Evolutionary conservation across 1,139 yeast genomes (phyloP).

Genomic region (Yamadazyma dendronema): DNA sequence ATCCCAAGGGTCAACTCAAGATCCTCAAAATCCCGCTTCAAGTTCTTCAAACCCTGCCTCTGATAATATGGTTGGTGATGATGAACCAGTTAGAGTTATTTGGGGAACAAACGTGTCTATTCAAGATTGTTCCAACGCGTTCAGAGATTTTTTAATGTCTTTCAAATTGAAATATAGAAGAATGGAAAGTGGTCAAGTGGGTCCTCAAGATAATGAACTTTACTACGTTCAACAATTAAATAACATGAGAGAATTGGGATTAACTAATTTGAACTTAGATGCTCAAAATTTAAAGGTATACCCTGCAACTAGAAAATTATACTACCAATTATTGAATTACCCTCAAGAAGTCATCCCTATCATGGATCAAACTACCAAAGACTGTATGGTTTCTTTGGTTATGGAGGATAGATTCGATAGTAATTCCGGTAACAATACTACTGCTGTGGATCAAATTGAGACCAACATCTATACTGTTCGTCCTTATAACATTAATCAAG

Average conservation of each 20-base stretch:
- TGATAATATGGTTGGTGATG: conserved; percentile 28
- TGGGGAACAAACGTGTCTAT: conserved; percentile 99
- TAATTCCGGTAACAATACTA: conserved; percentile 21
- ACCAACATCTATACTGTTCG: conserved; percentile 82
- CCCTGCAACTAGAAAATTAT: conserved; percentile 73
- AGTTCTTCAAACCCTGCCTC: conserved; percentile 30
- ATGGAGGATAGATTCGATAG: conserved; percentile 46
- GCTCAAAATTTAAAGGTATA: conserved; percentile 75
- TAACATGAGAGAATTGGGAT: conserved; percentile 73
- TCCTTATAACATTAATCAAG: conserved; percentile 72
- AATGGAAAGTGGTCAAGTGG: conserved; percentile 34
- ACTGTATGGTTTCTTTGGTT: conserved; percentile 78
- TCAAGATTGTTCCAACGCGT: conserved; percentile 76
- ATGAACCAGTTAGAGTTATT: conserved; percentile 82
- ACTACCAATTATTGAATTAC: conserved; percentile 81
- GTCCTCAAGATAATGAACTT: conserved; percentile 66
- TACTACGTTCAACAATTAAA: conserved; percentile 73
- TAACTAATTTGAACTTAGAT: conserved; percentile 82
- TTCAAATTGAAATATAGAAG: conserved; percentile 79
- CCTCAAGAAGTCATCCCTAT: conserved; percentile 97
- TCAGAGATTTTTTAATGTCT: conserved; percentile 79
- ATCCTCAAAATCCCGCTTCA: conserved; percentile 9
- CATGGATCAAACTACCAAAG: conserved; percentile 95
- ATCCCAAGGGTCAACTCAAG: conserved; percentile 11
- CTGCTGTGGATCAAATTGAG: conserved; percentile 67